phyloP scores from a whole-genome alignment of 2,329 filamentous ascomycete species.

The Colletotrichum lini region DNA sequence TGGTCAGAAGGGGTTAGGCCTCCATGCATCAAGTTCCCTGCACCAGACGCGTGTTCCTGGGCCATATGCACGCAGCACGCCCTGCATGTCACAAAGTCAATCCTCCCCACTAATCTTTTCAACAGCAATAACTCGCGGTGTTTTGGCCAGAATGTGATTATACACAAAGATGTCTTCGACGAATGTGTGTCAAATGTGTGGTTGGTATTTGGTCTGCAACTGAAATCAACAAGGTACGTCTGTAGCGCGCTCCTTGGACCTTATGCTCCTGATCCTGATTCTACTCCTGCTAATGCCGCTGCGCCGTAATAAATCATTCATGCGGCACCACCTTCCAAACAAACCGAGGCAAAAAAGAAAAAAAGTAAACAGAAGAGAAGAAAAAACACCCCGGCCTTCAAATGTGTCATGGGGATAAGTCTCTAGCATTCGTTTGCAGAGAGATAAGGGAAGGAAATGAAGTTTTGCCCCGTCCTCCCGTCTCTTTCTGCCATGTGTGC shows the following conservation, averaged over 20 bases:
- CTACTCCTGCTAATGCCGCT: conserved; percentile 23
- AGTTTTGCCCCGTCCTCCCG: neutral
- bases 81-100: conserved; percentile 18
- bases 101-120: neutral
- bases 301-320: conserved; percentile 8
- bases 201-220: conserved; percentile 30
- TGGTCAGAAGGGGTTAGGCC: conserved; percentile 23
- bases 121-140: too few species aligned
- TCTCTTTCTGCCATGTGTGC: conserved; percentile 11
- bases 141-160: too few species aligned
- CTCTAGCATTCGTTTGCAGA: conserved; percentile 22
- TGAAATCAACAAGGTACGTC: conserved; percentile 16
- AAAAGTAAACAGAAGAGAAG: neutral
- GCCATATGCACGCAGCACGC: conserved; percentile 8
- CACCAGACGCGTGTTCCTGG: conserved; percentile 38
- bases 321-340: conserved; percentile 12
- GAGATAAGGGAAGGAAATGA: conserved; percentile 11
- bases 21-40: conserved; percentile 31
- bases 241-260: conserved; percentile 15
- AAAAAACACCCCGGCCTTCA: conserved; percentile 18
- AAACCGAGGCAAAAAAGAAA: neutral
- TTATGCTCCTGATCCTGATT: conserved; percentile 24
- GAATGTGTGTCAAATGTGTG: conserved; percentile 26
- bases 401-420: conserved; percentile 6
- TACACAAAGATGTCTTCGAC: neutral